Percentiles rank a stretch among this genome's conserved stretches.
phyloP scores from a whole-genome alignment of 176 grass and related monocot genomes.

The Microstegium vimineum region DNA sequence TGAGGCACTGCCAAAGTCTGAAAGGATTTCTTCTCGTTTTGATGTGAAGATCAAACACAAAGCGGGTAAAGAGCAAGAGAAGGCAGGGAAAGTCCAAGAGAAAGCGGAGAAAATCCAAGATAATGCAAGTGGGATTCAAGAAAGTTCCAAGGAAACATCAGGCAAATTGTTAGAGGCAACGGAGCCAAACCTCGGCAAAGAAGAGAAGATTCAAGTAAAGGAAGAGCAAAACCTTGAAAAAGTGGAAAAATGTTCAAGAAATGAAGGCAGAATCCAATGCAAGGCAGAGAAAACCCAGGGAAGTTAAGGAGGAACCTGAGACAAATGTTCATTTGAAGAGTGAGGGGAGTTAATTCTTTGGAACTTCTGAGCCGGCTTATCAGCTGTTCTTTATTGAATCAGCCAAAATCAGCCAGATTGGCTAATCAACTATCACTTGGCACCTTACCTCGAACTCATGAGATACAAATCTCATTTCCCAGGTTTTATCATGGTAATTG shows the following conservation, averaged over 20 bases:
- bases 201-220: conserved; percentile 19
- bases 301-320: neutral
- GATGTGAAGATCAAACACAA: conserved; percentile 38
- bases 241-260: neutral
- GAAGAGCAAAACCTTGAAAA: neutral
- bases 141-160: neutral
- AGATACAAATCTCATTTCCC: conserved; percentile 14
- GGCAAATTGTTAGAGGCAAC: neutral
- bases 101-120: conserved; percentile 9
- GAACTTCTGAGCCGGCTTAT: no score
- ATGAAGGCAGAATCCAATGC: neutral
- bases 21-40: conserved; percentile 12
- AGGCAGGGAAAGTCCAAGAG: neutral
- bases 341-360: no score
- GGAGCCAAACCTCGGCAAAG: neutral
- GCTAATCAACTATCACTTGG: conserved; percentile 20
- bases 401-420: no score
- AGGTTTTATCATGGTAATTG: neutral
- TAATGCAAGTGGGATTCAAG: neutral
- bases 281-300: conserved; percentile 11
- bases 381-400: no score
- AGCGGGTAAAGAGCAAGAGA: conserved; percentile 9
- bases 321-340: conserved; percentile 22
- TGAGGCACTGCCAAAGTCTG: conserved; percentile 26
- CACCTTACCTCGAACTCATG: neutral